Evolutionary conservation across 2,329 filamentous ascomycete species (phyloP).

Genomic region (Pseudopithomyces maydicus): DNA sequence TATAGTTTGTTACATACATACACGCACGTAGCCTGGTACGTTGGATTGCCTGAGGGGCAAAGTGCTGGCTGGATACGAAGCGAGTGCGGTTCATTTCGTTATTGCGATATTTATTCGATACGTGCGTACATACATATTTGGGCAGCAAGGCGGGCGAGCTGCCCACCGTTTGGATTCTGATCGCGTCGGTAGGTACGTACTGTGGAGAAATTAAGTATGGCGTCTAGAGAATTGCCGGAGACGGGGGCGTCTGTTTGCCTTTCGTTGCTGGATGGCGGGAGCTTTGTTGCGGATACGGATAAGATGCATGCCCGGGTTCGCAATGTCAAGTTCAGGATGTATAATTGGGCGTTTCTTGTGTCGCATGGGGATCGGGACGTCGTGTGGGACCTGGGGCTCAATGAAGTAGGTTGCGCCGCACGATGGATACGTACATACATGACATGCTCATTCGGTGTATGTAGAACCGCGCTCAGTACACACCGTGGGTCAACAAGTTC

Average conservation of each 20-base stretch:
- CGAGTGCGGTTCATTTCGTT: too few species aligned
- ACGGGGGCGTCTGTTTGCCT: constrained; percentile 28
- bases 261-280: constrained; percentile 39
- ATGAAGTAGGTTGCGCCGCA: constrained; percentile 28
- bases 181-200: too few species aligned
- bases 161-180: too few species aligned
- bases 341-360: constrained; percentile 43
- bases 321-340: constrained; percentile 38
- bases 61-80: too few species aligned
- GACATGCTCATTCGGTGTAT: neutral
- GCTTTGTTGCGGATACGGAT: constrained; percentile 33
- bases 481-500: constrained; percentile 39
- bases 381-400: constrained; percentile 40
- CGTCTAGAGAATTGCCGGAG: constrained; percentile 16
- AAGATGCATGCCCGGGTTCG: constrained; percentile 34
- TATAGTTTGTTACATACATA: too few species aligned
- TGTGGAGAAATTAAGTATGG: too few species aligned
- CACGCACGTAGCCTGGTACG: too few species aligned
- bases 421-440: neutral
- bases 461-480: constrained; percentile 38
- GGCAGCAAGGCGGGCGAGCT: too few species aligned
- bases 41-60: too few species aligned
- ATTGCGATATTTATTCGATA: too few species aligned
- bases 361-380: constrained; percentile 29
- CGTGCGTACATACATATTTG: too few species aligned